Evolutionary conservation across 2,329 filamentous ascomycete species (phyloP).

Genomic region (Trichoderma breve): DNA sequence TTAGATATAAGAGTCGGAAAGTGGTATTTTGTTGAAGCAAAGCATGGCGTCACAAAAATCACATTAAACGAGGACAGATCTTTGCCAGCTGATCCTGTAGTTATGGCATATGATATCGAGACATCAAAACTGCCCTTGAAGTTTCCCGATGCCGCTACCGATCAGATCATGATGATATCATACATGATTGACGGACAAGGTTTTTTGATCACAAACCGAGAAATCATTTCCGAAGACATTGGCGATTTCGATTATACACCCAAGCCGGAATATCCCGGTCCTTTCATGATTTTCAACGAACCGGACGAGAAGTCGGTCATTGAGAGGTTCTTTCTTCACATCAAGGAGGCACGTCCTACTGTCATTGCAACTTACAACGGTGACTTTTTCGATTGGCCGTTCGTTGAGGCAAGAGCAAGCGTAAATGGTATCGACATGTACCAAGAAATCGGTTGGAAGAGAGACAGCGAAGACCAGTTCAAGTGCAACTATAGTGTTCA

Average conservation of each 20-base stretch:
- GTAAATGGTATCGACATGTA: slow-evolving; percentile 99
- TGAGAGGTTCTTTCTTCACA: slow-evolving; percentile 90
- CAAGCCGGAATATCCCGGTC: slow-evolving; percentile 90
- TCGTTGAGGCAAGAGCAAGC: slow-evolving; percentile 89
- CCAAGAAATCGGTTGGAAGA: slow-evolving; percentile 93
- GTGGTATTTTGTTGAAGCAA: slow-evolving; percentile 95
- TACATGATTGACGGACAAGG: slow-evolving; percentile 99
- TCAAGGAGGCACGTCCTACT: slow-evolving; percentile 90
- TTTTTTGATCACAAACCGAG: slow-evolving; percentile 95
- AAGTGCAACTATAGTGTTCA: slow-evolving; percentile 95
- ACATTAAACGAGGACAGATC: slow-evolving; percentile 83
- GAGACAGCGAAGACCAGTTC: slow-evolving; percentile 93
- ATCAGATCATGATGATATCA: slow-evolving; percentile 99
- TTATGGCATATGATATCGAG: slow-evolving; percentile 99
- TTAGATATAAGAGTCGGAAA: slow-evolving; percentile 90
- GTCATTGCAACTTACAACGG: slow-evolving; percentile 99
- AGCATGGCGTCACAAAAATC: slow-evolving; percentile 83
- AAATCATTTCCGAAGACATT: slow-evolving; percentile 97
- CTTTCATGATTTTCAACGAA: slow-evolving; percentile 98
- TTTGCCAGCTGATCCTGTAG: slow-evolving; percentile 89
- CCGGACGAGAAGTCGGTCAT: slow-evolving; percentile 84
- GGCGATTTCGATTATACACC: slow-evolving; percentile 97
- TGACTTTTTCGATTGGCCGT: slow-evolving; percentile 99
- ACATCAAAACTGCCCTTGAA: slow-evolving; percentile 94
- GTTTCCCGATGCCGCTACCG: slow-evolving; percentile 89